A percentile compares a stretch with the other conserved stretches of the same genome.
Evolutionary conservation across 352 stramenopile species (phyloP).

Genomic region (Thraustotheca clavata): DNA sequence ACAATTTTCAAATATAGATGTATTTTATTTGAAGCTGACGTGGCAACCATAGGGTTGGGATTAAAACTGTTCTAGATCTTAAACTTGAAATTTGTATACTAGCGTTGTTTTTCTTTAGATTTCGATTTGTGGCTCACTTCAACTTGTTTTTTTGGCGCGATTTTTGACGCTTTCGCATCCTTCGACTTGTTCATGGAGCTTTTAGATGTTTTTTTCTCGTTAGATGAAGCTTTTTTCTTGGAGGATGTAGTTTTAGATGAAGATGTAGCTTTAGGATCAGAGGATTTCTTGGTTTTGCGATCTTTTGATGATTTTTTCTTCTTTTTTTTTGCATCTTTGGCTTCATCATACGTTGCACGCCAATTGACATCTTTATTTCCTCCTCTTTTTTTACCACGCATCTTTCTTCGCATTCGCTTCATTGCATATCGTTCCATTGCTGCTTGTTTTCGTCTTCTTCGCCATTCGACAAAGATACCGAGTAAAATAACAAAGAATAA

Average conservation of each 20-base stretch:
- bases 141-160: conserved; percentile 26
- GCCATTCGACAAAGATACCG: conserved; percentile 87
- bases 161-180: conserved; percentile 6
- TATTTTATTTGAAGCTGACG: not conserved
- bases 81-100: not conserved
- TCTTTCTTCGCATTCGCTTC: conserved; percentile 90
- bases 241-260: conserved; percentile 16
- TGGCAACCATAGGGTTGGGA: not conserved
- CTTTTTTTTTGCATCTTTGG: conserved; percentile 46
- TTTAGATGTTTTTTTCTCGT: conserved; percentile 27
- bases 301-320: conserved; percentile 36
- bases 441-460: conserved; percentile 81
- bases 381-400: conserved; percentile 74
- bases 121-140: conserved; percentile 12
- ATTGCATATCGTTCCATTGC: conserved; percentile 93
- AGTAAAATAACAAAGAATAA: conserved; percentile 64
- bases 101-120: conserved; percentile 22
- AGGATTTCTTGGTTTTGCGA: conserved; percentile 16
- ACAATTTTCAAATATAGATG: not conserved
- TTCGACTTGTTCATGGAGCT: conserved; percentile 18
- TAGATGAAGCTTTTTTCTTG: conserved; percentile 29
- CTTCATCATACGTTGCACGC: conserved; percentile 60
- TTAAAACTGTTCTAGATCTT: not conserved
- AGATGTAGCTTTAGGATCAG: conserved; percentile 11
- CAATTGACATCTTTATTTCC: conserved; percentile 54